Conservation (phyloP, 2,329 filamentous ascomycete genomes). For the Penicillium aurantiogriseum region DNA sequence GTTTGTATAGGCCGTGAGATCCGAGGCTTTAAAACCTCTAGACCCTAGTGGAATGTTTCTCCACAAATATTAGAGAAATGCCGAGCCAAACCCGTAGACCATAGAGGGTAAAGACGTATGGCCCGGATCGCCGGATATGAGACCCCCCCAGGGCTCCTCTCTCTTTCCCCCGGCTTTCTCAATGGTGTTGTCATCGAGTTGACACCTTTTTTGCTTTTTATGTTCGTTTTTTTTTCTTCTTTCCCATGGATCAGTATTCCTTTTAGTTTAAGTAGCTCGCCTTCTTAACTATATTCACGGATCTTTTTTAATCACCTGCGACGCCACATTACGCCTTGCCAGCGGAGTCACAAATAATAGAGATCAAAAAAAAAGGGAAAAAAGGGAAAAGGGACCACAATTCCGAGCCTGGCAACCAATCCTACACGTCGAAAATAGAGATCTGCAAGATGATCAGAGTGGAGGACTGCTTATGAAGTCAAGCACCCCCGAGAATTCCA, state of each 20-base stretch:
- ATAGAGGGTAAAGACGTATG: background rate
- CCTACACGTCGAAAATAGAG: conserved; percentile 8
- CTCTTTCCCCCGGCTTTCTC: background rate
- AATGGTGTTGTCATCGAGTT: conserved; percentile 29
- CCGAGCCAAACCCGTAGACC: conserved; percentile 4
- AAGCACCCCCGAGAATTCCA: conserved; percentile 21
- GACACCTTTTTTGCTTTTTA: background rate
- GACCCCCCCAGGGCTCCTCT: background rate
- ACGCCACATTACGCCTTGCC: conserved; percentile 16
- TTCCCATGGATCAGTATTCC: background rate
- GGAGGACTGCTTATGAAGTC: conserved; percentile 25
- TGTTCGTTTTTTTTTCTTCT: background rate
- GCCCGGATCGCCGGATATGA: conserved; percentile 25
- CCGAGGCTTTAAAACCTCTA: background rate
- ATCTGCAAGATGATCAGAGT: conserved; percentile 27
- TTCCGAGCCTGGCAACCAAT: conserved; percentile 15
- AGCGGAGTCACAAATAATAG: conserved; percentile 1
- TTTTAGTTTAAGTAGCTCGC: background rate
- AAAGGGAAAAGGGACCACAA: conserved; percentile 8
- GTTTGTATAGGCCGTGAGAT: background rate
- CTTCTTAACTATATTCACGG: background rate
- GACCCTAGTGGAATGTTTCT: background rate
- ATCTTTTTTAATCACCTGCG: background rate
- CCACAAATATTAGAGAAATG: conserved; percentile 1
- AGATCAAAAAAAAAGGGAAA: conserved; percentile 1